These are phyloP conservation scores for Trichoderma parareesei DNA, from an alignment of 495 filamentous ascomycete species.

Conservation along the genomic window DNA sequence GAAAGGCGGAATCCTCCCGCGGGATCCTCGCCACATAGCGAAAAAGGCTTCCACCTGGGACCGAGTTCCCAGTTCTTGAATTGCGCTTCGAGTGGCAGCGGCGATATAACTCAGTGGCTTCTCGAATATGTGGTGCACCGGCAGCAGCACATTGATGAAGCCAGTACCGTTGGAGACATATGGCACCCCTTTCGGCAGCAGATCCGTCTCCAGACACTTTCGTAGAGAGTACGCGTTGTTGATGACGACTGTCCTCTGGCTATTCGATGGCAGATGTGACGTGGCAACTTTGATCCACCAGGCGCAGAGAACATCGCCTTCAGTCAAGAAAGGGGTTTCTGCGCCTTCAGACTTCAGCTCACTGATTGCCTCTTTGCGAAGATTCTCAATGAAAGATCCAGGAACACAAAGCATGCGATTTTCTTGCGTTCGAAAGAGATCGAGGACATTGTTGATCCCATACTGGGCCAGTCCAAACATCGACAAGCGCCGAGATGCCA, in stretches of 20 bases:
- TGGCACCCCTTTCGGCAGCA: neutral
- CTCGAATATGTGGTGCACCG: neutral
- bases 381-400: neutral
- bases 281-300: neutral
- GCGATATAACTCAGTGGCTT: neutral
- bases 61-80: neutral
- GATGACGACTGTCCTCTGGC: neutral
- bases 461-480: neutral
- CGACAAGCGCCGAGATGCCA: neutral
- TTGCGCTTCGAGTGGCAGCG: neutral
- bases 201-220: neutral
- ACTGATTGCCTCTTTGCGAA: neutral
- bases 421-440: neutral
- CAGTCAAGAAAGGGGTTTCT: neutral
- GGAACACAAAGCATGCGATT: constrained; percentile 1
- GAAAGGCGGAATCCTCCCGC: neutral
- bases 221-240: neutral
- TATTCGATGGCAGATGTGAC: neutral
- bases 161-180: neutral
- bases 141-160: neutral
- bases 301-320: neutral
- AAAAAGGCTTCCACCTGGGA: neutral
- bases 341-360: neutral
- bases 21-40: neutral
- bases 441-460: neutral